Percentiles rank a stretch among this genome's conserved stretches.
Conservation (phyloP, 768 basidiomycete genomes). For the Mycena indigotica region DNA sequence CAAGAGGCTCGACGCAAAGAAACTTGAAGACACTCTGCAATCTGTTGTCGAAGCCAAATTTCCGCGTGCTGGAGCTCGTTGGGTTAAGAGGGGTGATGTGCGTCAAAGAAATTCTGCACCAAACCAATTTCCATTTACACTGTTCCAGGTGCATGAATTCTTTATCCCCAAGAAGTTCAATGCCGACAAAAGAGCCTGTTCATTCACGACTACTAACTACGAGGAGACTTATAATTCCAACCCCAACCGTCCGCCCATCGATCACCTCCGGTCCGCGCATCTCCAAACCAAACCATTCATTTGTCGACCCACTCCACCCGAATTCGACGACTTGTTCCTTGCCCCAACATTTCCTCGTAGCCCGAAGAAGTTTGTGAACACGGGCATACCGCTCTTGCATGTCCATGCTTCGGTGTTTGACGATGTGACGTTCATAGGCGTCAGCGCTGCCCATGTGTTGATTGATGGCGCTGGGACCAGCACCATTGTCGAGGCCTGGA, state of each 20-base stretch:
- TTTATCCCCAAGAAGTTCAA: conserved; percentile 8
- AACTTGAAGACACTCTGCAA: not conserved
- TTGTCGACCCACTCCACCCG: not conserved
- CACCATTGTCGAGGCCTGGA: conserved; percentile 12
- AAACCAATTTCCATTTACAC: too few relatives aligned
- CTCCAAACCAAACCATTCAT: not conserved
- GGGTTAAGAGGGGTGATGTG: not conserved
- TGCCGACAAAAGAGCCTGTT: not conserved
- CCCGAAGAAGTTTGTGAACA: conserved; percentile 3
- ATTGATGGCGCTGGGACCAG: conserved; percentile 14
- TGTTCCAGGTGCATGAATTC: conserved; percentile 13
- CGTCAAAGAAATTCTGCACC: too few relatives aligned
- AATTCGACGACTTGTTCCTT: conserved; percentile 1
- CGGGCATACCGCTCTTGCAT: conserved; percentile 9
- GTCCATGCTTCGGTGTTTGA: conserved; percentile 12
- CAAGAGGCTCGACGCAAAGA: not conserved
- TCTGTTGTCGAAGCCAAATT: not conserved
- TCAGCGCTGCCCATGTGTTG: conserved; percentile 8
- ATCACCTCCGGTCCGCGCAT: not conserved
- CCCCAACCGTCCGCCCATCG: not conserved
- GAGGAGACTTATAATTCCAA: conserved; percentile 2
- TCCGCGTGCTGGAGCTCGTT: not conserved
- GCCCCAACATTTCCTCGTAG: conserved; percentile 3
- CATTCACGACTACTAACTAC: conserved; percentile 10
- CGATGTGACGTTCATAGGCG: conserved; percentile 14